Evolutionary conservation across 2,329 filamentous ascomycete species (phyloP), one percentile per base, ranked within the genome.

Genomic region (Calonectria henricotiae): DNA sequence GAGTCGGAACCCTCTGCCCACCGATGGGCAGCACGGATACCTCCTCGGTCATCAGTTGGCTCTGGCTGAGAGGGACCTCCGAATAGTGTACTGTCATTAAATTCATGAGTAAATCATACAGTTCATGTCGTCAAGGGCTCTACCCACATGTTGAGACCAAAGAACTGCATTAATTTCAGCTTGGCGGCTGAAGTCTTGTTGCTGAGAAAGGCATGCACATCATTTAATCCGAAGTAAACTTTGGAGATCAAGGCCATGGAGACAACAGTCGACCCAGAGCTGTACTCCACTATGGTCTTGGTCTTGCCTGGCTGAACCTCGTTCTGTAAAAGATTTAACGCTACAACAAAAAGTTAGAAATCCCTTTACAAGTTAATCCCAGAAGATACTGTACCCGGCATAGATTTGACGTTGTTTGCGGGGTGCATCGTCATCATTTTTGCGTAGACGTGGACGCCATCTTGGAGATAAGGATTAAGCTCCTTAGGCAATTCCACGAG

Each of bases 361-460:
- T 17, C 5, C 8, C 8, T 15, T 39, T 37, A 20, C 20, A 2
- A 15, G 46, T 81, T 80, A 41, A 0, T 70, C 20, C 60, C 2
- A 72, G 44, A 11, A 63, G 67, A 9, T 71, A 89, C 84, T 65
- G 88, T 88, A 87, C 87, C 88, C 74, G 90, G 90, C 80, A 92
- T 85, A 2, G 87, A 85, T 76, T 92, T 92, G 73, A 92, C 90
- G 58, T 92, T 92, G 71, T 92, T 89, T 4, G 89, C 88, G 0
- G 90, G 89, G 74, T 89, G 88, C 83, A 88, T 88, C 2, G 88
- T 89, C 86, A 92, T 88, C 88, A 92, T 89, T 80, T 92, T 91
- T 43, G 90, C 89, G 72, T 90, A 91, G 63, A 92, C 90, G 12
- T 88, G 85, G 5, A 92, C 87, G 4, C 88, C 88, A 86, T 91